Percentiles rank a stretch among this genome's conserved stretches.
phyloP scores from a whole-genome alignment of 345 rosid species.

The Syzygium oleosum region DNA sequence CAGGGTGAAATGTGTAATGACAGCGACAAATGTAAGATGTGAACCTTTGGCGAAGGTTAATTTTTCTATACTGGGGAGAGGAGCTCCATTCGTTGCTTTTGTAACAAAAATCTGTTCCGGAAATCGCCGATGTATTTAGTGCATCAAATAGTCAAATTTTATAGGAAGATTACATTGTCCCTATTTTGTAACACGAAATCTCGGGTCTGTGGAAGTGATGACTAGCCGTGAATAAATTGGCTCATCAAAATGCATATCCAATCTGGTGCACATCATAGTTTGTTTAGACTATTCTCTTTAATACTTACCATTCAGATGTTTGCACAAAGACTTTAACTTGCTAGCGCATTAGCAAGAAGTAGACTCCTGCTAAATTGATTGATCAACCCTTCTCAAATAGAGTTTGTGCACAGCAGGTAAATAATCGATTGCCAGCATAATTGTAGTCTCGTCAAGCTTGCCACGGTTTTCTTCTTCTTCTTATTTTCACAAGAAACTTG shows the following conservation, averaged over 20 bases:
- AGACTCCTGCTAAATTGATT: not conserved
- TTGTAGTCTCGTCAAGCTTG: not conserved
- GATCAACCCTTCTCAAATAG: not conserved
- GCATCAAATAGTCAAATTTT: not conserved
- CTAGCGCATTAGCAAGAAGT: not conserved
- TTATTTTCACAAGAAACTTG: not conserved
- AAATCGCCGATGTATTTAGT: not conserved
- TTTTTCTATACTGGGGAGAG: not conserved
- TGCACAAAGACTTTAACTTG: not conserved
- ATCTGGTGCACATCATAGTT: not conserved
- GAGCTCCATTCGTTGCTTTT: not conserved
- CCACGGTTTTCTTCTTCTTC: not conserved
- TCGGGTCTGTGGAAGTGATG: not conserved
- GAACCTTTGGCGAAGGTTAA: not conserved
- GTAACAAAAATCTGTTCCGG: not conserved
- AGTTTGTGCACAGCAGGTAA: not conserved
- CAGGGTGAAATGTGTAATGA: constrained; percentile 54
- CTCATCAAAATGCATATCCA: not conserved
- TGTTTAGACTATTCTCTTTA: not conserved
- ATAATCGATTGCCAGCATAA: not conserved
- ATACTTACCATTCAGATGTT: not conserved
- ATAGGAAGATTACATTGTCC: not conserved
- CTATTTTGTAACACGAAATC: not conserved
- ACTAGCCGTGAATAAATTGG: not conserved
- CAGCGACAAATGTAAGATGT: constrained; percentile 41